Evolutionary conservation across 805 yeast genomes (phyloP).

Genomic region (Monosporozyma solicola): DNA sequence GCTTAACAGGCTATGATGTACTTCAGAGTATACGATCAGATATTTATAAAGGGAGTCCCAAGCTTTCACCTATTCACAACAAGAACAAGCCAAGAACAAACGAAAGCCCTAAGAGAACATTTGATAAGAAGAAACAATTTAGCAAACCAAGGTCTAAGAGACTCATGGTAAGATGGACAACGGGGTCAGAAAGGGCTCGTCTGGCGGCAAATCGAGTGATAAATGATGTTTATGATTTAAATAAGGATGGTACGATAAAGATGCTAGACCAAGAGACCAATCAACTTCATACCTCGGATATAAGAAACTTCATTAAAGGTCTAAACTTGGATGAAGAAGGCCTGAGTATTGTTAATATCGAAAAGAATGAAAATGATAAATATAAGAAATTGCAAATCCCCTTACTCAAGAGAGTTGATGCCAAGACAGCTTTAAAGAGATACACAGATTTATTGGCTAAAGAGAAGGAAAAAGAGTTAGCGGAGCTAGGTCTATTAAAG

Average conservation of each 20-base stretch:
- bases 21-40: not conserved
- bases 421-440: slow-evolving; percentile 19
- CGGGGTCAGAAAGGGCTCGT: slow-evolving; percentile 26
- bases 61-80: not conserved
- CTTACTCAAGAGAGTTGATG: slow-evolving; percentile 21
- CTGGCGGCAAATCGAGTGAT: slow-evolving; percentile 20
- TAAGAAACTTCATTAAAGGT: slow-evolving; percentile 20
- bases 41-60: not conserved
- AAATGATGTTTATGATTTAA: slow-evolving; percentile 15
- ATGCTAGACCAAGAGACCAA: slow-evolving; percentile 16
- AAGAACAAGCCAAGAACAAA: not conserved
- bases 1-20: not conserved
- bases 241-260: slow-evolving; percentile 20
- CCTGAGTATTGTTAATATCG: slow-evolving; percentile 19
- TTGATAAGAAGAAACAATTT: not conserved
- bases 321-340: slow-evolving; percentile 21
- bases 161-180: slow-evolving; percentile 6
- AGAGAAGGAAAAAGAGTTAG: slow-evolving; percentile 19
- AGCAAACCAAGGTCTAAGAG: not conserved
- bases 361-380: slow-evolving; percentile 8
- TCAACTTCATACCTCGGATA: slow-evolving; percentile 13
- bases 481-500: slow-evolving; percentile 12
- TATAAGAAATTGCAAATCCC: slow-evolving; percentile 12
- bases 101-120: not conserved
- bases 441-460: slow-evolving; percentile 23